Evolutionary conservation across 768 basidiomycete genomes (phyloP), one percentile per base, ranked within the genome.

Genomic region (Punctularia strigosozonata): DNA sequence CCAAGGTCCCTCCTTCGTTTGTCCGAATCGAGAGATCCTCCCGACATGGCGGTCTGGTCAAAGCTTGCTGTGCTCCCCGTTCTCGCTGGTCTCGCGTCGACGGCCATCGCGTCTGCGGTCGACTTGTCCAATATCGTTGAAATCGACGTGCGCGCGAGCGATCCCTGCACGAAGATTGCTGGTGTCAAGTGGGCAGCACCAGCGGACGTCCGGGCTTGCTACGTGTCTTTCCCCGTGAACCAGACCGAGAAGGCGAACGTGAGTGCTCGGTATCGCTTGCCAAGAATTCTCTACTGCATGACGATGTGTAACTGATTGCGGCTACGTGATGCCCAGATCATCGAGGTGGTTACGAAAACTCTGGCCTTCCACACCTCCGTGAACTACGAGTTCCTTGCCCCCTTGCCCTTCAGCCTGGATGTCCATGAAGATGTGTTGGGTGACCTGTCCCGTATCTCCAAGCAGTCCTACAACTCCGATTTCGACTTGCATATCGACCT

Each of bases 361-460:
- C 51, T 77, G 6, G 65, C 69, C 12, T 77, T 80, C 49, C 76
- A 77, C 48, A 72, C 75, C 0, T 77, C 75, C 3, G 65, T 69
- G 19, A 77, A 75, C 57, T 77, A 77, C 41, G 67, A 76, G 52
- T 62, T 71, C 31, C 57, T 60, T 37, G 75, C 75, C 1, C 73
- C 74, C 1, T 49, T 54, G 17, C 75, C 75, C 4, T 77, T 73
- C 48, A 50, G 62, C 7, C 44, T 57, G 2, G 72, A 75, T 40
- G 73, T 78, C 5, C 73, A 76, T 40, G 73, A 75, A 47, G 68
- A 80, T 47, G 47, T 78, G 8, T 52, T 63, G 14, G 61, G 54
- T 10, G 73, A 75, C 50, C 53, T 77, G 31, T 64, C 61, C 5
- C 60, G 68, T 31, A 74, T 75, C 41, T 60, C 56, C 30, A 44